Conservation (phyloP, 2,329 filamentous ascomycete genomes). For the Lachnum nothofagi region DNA sequence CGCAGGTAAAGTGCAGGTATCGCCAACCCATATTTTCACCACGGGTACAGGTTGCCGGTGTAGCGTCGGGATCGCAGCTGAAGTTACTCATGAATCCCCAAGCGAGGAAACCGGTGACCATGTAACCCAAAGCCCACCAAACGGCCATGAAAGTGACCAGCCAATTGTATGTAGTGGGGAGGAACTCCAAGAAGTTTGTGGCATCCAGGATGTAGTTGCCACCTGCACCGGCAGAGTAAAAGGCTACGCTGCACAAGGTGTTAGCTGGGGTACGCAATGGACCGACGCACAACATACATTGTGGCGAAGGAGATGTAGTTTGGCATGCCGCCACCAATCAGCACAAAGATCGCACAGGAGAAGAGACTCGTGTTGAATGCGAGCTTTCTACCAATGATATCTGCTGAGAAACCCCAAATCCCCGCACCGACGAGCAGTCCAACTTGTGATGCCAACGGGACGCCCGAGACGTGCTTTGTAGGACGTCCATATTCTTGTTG, state of each 20-base stretch:
- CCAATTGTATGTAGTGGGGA: conserved; percentile 57
- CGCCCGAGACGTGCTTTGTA: conserved; percentile 26
- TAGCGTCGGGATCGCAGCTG: conserved; percentile 31
- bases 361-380: conserved; percentile 66
- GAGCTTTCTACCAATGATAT: conserved; percentile 57
- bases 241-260: neutral
- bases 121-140: conserved; percentile 43
- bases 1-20: conserved; percentile 45
- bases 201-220: conserved; percentile 51
- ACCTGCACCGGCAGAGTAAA: conserved; percentile 50
- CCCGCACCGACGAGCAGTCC: conserved; percentile 39
- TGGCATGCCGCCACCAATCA: conserved; percentile 62
- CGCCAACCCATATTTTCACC: conserved; percentile 47
- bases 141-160: conserved; percentile 57
- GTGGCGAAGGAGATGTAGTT: conserved; percentile 58
- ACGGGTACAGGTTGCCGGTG: conserved; percentile 34
- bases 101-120: conserved; percentile 29
- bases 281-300: conserved; percentile 35
- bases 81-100: conserved; percentile 22
- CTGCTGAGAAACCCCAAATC: conserved; percentile 51
- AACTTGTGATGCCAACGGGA: conserved; percentile 38
- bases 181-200: conserved; percentile 52
- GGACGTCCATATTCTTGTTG: conserved; percentile 15
- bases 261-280: conserved; percentile 44
- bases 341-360: conserved; percentile 55